Evolutionary conservation across 108 stramenopile species (phyloP).

Genomic region (Craspedostauros australis): DNA sequence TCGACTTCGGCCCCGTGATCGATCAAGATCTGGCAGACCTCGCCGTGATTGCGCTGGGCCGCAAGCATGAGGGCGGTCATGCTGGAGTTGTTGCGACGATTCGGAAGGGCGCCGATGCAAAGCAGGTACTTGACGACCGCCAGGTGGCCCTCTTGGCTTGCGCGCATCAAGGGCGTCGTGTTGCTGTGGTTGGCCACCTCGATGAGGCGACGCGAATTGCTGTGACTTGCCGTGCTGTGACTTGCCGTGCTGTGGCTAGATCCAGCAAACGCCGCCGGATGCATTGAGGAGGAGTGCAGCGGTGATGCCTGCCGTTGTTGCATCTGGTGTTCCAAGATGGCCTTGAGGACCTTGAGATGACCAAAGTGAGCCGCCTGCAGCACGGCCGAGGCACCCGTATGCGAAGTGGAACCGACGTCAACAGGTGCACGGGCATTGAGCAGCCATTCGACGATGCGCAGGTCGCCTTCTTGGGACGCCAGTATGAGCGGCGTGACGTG

Average conservation of each 20-base stretch:
- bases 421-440: slow-evolving; percentile 29
- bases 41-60: slow-evolving; percentile 74
- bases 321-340: slow-evolving; percentile 35
- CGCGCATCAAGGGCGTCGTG: slow-evolving; percentile 86
- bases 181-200: slow-evolving; percentile 74
- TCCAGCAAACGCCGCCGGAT: no score
- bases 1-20: slow-evolving; percentile 57
- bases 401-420: slow-evolving; percentile 19
- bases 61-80: slow-evolving; percentile 87
- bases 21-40: slow-evolving; percentile 60
- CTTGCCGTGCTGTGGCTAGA: no score
- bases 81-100: slow-evolving; percentile 65
- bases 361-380: slow-evolving; percentile 86
- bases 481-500: slow-evolving; percentile 77
- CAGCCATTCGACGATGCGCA: slow-evolving; percentile 49
- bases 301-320: no score
- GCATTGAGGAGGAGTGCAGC: no score
- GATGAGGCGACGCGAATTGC: no score
- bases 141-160: slow-evolving; percentile 79
- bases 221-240: no score
- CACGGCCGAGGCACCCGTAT: slow-evolving; percentile 67
- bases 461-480: slow-evolving; percentile 68
- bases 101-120: slow-evolving; percentile 49
- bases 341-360: slow-evolving; percentile 47
- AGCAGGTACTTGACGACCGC: slow-evolving; percentile 37